These are phyloP conservation scores for Calocybe cyanea DNA, from an alignment of 768 basidiomycete genomes.

Conservation along the genomic window DNA sequence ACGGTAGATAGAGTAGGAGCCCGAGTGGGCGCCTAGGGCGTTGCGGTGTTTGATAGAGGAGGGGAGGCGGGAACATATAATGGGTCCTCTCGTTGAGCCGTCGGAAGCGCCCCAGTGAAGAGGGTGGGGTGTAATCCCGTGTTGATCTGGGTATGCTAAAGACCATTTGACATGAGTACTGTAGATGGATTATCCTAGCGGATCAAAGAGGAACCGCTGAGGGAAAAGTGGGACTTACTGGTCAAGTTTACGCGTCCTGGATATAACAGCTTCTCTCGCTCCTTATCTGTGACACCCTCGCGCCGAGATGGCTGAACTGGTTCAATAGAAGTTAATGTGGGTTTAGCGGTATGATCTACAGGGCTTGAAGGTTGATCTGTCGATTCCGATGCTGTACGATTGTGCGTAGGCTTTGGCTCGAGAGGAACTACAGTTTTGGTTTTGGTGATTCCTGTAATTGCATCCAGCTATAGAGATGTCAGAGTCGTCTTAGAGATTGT, in stretches of 20 bases:
- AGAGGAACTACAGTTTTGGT: constrained; percentile 19
- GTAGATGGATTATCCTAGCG: too few species aligned
- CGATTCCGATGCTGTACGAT: constrained; percentile 16
- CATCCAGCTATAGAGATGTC: constrained; percentile 44
- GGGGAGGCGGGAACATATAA: constrained; percentile 84
- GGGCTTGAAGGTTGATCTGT: constrained; percentile 5
- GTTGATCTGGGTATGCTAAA: constrained; percentile 88
- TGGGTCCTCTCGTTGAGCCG: constrained; percentile 69
- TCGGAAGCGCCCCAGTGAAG: constrained; percentile 78
- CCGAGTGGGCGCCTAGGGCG: constrained; percentile 90
- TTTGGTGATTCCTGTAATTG: constrained; percentile 26
- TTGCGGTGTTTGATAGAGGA: constrained; percentile 87
- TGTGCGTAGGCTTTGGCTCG: constrained; percentile 26
- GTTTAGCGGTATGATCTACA: constrained; percentile 10
- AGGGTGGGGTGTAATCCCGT: constrained; percentile 77
- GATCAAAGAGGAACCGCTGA: too few species aligned
- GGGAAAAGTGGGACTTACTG: constrained; percentile 51
- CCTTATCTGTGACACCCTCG: constrained; percentile 43
- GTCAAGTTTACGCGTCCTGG: constrained; percentile 81
- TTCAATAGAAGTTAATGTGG: constrained; percentile 24
- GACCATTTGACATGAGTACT: neutral
- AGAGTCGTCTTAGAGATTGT: neutral
- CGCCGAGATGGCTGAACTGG: constrained; percentile 16
- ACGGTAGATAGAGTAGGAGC: constrained; percentile 93
- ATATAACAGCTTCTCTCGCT: constrained; percentile 73